Conservation (phyloP, 352 stramenopile species). For the Pythium vanterpoolii region DNA sequence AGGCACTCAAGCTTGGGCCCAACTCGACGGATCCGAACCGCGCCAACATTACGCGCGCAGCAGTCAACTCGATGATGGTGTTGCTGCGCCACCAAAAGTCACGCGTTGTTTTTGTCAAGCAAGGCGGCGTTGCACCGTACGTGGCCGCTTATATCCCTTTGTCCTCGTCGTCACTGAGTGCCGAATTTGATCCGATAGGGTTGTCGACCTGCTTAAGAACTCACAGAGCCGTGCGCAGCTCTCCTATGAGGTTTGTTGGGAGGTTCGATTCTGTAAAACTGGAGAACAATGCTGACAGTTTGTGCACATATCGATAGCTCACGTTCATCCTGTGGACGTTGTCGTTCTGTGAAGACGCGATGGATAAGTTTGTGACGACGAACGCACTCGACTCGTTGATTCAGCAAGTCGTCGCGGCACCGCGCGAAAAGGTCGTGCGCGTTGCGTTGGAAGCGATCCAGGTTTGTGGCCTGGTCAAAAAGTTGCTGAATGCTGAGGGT, state of each 20-base stretch:
- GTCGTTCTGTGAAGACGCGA: conserved; percentile 86
- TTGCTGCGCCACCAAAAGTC: conserved; percentile 88
- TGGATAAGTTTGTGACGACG: conserved; percentile 71
- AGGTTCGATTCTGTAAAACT: background rate
- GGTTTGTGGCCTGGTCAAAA: conserved; percentile 25
- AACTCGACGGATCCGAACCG: conserved; percentile 66
- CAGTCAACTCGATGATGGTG: conserved; percentile 90
- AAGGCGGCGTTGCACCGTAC: conserved; percentile 89
- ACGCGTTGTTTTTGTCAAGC: conserved; percentile 88
- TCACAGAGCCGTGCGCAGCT: conserved; percentile 90
- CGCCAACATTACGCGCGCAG: conserved; percentile 76
- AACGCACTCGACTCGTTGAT: conserved; percentile 71
- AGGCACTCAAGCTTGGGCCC: conserved; percentile 63
- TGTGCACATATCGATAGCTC: no score
- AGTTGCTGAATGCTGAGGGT: background rate
- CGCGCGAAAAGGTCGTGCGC: conserved; percentile 96
- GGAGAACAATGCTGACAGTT: no score
- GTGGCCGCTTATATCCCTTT: conserved; percentile 16
- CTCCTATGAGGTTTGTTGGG: conserved; percentile 84
- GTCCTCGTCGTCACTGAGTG: background rate
- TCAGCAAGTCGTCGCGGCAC: conserved; percentile 90
- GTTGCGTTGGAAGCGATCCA: conserved; percentile 92
- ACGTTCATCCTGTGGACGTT: conserved; percentile 97
- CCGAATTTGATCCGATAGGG: conserved; percentile 22
- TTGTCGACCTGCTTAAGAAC: conserved; percentile 74